These are phyloP conservation scores for Obelidium mucronatum DNA, from an alignment of 192 early-diverging fungal species.

Conservation along the genomic window DNA sequence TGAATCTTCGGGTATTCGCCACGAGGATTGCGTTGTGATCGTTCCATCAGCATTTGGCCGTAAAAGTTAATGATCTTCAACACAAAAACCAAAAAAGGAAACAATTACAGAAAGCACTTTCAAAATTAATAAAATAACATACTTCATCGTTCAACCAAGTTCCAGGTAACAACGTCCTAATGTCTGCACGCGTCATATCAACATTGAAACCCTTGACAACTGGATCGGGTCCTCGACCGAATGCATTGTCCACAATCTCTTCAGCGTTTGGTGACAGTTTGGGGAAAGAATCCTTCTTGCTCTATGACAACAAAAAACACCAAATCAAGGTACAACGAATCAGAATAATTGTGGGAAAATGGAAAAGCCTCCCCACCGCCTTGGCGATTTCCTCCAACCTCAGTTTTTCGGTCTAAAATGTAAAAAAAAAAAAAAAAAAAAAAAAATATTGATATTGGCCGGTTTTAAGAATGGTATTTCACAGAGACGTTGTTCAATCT, in stretches of 20 bases:
- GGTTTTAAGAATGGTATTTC: no score
- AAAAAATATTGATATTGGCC: no score
- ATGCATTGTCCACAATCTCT: constrained; percentile 10
- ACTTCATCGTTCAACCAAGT: constrained; percentile 97
- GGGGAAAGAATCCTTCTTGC: constrained; percentile 6
- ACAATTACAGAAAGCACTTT: neutral
- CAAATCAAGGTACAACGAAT: neutral
- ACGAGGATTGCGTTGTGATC: constrained; percentile 51
- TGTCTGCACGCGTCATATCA: constrained; percentile 65
- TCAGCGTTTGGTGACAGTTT: neutral
- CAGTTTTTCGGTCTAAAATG: neutral
- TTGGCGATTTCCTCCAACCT: neutral
- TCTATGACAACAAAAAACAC: neutral
- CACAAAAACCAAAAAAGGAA: no score
- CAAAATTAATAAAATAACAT: neutral
- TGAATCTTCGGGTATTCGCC: constrained; percentile 70
- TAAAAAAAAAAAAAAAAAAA: no score
- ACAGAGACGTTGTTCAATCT: neutral
- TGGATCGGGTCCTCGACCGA: constrained; percentile 2
- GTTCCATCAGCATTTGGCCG: constrained; percentile 75
- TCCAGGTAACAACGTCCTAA: constrained; percentile 74
- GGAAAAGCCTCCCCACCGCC: neutral
- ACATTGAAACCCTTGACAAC: constrained; percentile 66
- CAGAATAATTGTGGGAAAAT: neutral
- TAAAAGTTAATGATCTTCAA: constrained; percentile 91